Percentiles rank a stretch among this genome's conserved stretches.
These are phyloP conservation scores for Hylodesmum podocarpum DNA, from an alignment of 306 rosid species.

Conservation along the genomic window DNA sequence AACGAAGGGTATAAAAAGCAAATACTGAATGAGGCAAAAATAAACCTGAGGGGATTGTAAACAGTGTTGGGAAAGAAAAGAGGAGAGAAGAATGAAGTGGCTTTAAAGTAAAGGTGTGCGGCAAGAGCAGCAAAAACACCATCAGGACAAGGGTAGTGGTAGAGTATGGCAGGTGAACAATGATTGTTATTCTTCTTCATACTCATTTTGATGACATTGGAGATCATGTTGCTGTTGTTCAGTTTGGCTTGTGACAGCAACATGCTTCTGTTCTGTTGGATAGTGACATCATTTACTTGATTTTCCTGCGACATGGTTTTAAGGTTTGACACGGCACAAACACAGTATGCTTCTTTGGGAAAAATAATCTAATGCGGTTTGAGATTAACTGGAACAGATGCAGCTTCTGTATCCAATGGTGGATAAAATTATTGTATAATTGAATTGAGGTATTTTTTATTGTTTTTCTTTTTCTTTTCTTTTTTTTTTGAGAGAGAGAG, in stretches of 20 bases:
- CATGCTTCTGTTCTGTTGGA: background rate
- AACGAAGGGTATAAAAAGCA: background rate
- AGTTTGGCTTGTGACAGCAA: background rate
- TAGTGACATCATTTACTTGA: background rate
- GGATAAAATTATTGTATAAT: background rate
- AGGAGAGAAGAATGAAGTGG: slow-evolving; percentile 40
- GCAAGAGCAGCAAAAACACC: slow-evolving; percentile 89
- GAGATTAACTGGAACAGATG: background rate
- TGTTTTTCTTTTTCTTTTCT: no score
- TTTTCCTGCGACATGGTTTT: background rate
- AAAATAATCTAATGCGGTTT: background rate
- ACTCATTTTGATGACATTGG: background rate
- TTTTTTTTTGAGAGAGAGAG: no score
- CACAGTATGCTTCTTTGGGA: no score
- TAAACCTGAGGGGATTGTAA: slow-evolving; percentile 60
- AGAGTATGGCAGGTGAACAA: slow-evolving; percentile 63
- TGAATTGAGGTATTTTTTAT: background rate
- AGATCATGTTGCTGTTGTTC: background rate
- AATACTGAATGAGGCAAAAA: background rate
- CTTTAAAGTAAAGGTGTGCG: slow-evolving; percentile 80
- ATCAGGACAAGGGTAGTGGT: slow-evolving; percentile 94
- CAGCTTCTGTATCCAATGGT: background rate
- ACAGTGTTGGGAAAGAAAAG: slow-evolving; percentile 84
- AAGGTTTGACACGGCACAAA: background rate
- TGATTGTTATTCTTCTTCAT: background rate